Evolutionary conservation across 768 basidiomycete genomes (phyloP).

Genomic region (Leccinum disarticulatum): DNA sequence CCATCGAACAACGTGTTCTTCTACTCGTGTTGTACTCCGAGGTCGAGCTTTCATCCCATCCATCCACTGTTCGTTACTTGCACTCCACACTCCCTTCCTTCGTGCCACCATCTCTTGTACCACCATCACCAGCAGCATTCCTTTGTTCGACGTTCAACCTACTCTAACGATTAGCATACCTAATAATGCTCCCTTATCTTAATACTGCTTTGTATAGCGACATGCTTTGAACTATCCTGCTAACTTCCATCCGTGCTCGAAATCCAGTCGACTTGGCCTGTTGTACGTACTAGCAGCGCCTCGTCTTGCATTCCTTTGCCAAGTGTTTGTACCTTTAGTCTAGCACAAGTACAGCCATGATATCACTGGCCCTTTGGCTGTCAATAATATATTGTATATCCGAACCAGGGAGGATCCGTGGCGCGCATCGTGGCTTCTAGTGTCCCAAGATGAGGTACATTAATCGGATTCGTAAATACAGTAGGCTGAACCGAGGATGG

Average conservation of each 20-base stretch:
- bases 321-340: not conserved
- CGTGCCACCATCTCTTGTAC: constrained; percentile 9
- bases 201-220: constrained; percentile 1
- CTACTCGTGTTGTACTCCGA: constrained; percentile 13
- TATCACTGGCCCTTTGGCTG: not conserved
- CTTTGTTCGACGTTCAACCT: constrained; percentile 4
- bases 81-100: constrained; percentile 1
- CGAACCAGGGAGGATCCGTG: constrained; percentile 7
- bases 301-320: not conserved
- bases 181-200: not conserved
- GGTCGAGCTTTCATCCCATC: not conserved
- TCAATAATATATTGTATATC: not conserved
- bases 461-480: not conserved
- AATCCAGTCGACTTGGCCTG: not conserved
- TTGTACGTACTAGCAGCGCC: not conserved
- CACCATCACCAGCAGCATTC: constrained; percentile 8
- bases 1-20: constrained; percentile 11
- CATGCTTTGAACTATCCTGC: not conserved
- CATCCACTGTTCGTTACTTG: not conserved
- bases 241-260: not conserved
- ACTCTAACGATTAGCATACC: constrained; percentile 1
- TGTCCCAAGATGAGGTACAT: not conserved
- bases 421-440: constrained; percentile 1
- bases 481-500: not conserved
- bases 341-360: not conserved